Conservation (phyloP, 495 filamentous ascomycete genomes). For the Penicillium samsonianum region DNA sequence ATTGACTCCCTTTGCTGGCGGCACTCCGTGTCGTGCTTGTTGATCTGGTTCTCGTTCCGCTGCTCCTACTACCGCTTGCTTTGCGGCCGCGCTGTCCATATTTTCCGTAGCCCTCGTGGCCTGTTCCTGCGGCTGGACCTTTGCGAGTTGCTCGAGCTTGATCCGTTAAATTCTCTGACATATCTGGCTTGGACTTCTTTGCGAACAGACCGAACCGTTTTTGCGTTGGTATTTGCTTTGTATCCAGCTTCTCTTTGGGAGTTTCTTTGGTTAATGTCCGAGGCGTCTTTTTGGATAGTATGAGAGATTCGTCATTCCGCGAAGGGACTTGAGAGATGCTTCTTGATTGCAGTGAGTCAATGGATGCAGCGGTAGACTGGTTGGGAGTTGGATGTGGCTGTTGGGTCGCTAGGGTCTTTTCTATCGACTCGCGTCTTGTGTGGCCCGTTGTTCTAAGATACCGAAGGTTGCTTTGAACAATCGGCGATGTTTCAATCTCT, state of each 20-base stretch:
- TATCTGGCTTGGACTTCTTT: constrained; percentile 67
- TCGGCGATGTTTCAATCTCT: constrained; percentile 59
- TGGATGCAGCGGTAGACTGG: constrained; percentile 37
- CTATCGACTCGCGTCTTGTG: constrained; percentile 45
- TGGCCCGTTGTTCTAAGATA: constrained; percentile 43
- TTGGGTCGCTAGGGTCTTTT: constrained; percentile 25
- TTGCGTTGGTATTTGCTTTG: constrained; percentile 31
- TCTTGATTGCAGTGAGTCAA: constrained; percentile 41
- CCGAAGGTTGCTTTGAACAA: constrained; percentile 77
- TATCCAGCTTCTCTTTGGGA: constrained; percentile 25
- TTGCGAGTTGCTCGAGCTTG: constrained; percentile 64
- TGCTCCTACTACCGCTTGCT: constrained; percentile 50
- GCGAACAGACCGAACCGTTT: constrained; percentile 77
- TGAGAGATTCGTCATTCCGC: constrained; percentile 40
- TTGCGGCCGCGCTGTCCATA: constrained; percentile 57
- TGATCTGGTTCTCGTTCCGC: constrained; percentile 50
- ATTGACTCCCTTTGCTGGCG: constrained; percentile 54
- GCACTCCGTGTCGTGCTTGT: constrained; percentile 56
- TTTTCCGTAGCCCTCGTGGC: constrained; percentile 92
- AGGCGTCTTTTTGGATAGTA: constrained; percentile 34
- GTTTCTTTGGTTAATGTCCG: constrained; percentile 32
- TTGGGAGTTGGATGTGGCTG: constrained; percentile 18
- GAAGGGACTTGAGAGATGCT: constrained; percentile 42
- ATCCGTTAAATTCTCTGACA: constrained; percentile 51
- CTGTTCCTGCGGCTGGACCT: constrained; percentile 89